Percentiles rank a stretch among this genome's conserved stretches.
phyloP scores from a whole-genome alignment of 768 basidiomycete species.

The Aureoboletus auriporus region DNA sequence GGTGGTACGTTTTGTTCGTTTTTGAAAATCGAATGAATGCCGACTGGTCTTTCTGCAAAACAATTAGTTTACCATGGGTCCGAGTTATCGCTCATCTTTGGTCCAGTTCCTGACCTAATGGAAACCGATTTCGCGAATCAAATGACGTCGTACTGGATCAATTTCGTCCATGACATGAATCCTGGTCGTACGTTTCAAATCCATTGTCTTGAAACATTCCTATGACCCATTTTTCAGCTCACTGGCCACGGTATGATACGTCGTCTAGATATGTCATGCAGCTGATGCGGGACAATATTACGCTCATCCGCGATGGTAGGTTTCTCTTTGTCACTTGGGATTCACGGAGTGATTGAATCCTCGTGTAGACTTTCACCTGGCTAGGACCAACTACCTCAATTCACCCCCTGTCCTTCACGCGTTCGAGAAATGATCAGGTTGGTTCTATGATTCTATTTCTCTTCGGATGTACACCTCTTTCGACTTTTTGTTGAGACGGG shows the following conservation, averaged over 20 bases:
- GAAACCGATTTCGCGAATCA: conserved; percentile 45
- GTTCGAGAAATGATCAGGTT: conserved; percentile 11
- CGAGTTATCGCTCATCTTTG: conserved; percentile 22
- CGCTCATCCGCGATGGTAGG: conserved; percentile 49
- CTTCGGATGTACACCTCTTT: too few relatives aligned
- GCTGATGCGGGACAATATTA: conserved; percentile 49
- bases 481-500: too few relatives aligned
- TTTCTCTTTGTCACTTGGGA: neutral
- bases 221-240: neutral
- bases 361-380: conserved; percentile 6
- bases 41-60: too few relatives aligned
- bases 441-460: too few relatives aligned
- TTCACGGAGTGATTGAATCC: neutral
- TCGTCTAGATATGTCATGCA: conserved; percentile 41
- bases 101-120: conserved; percentile 38
- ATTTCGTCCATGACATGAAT: conserved; percentile 51
- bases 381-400: conserved; percentile 13
- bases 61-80: conserved; percentile 17
- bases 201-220: neutral
- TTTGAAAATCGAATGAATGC: too few relatives aligned
- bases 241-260: conserved; percentile 44
- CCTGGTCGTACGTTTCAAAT: conserved; percentile 45
- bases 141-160: conserved; percentile 52
- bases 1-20: conserved; percentile 39
- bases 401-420: conserved; percentile 9